These are phyloP conservation scores for Ilex aquifolium DNA, from an alignment of 257 asterid species.

Conservation along the genomic window DNA sequence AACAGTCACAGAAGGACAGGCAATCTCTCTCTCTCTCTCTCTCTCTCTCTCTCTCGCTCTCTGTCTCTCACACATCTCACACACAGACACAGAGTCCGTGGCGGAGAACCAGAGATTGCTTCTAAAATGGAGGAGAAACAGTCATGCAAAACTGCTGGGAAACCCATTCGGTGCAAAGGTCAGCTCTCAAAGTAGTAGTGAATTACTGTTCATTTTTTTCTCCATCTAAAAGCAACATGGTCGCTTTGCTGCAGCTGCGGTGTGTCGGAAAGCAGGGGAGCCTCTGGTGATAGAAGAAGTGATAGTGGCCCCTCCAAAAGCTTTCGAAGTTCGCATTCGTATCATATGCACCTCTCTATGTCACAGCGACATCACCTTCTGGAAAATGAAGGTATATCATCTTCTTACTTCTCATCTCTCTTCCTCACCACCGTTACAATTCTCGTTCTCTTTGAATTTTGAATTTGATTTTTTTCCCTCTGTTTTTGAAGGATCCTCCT, in stretches of 20 bases:
- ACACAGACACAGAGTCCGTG: too few species aligned
- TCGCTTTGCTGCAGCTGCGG: conserved; percentile 13
- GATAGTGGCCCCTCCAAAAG: conserved; percentile 13
- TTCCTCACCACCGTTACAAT: neutral
- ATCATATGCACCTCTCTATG: conserved; percentile 25
- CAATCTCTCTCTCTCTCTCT: too few species aligned
- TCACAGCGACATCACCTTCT: conserved; percentile 22
- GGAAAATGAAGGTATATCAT: conserved; percentile 10
- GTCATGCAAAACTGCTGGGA: too few species aligned
- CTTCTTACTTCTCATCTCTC: neutral
- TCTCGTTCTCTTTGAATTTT: neutral
- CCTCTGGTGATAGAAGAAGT: conserved; percentile 19
- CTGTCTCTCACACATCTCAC: too few species aligned
- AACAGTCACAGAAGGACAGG: too few species aligned
- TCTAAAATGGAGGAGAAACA: too few species aligned
- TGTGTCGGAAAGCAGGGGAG: conserved; percentile 20
- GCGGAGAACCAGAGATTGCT: too few species aligned
- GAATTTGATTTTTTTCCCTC: too few species aligned
- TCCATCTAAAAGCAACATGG: neutral
- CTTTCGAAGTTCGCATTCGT: conserved; percentile 14
- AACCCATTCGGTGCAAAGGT: too few species aligned
- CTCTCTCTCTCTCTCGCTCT: too few species aligned
- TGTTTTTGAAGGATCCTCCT: neutral
- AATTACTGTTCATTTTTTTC: neutral
- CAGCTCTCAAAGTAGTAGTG: too few species aligned